Conservation (phyloP, 495 filamentous ascomycete genomes). For the Friedmanniomyces endolithicus region DNA sequence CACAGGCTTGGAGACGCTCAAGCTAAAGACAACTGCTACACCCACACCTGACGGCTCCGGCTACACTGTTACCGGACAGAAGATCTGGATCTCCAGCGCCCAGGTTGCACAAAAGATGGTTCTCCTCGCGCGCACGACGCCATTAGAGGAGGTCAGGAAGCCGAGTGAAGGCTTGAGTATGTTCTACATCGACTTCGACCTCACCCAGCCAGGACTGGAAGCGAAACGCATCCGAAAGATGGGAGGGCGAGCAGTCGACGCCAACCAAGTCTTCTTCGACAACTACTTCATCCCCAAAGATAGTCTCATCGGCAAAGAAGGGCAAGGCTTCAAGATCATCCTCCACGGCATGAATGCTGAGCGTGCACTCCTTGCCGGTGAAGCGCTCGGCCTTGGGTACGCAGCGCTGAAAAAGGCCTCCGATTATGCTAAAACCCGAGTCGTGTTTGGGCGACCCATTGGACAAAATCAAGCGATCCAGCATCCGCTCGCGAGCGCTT, state of each 20-base stretch:
- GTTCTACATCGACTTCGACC: slow-evolving; percentile 65
- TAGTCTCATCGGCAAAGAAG: slow-evolving; percentile 54
- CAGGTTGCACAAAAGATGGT: slow-evolving; percentile 70
- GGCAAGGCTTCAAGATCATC: slow-evolving; percentile 62
- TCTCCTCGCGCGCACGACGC: slow-evolving; percentile 60
- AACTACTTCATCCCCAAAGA: slow-evolving; percentile 50
- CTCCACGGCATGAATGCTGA: slow-evolving; percentile 80
- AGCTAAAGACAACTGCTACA: slow-evolving; percentile 49
- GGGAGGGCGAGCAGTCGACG: slow-evolving; percentile 67
- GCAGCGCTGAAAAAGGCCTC: slow-evolving; percentile 52
- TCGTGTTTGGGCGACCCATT: slow-evolving; percentile 59
- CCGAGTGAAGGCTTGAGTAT: slow-evolving; percentile 57
- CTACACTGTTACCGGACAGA: slow-evolving; percentile 59
- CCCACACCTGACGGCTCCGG: slow-evolving; percentile 30
- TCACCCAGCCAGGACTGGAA: slow-evolving; percentile 42
- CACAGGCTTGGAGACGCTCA: slow-evolving; percentile 61
- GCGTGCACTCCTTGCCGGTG: slow-evolving; percentile 61
- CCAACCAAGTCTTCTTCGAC: slow-evolving; percentile 76
- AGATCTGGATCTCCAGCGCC: slow-evolving; percentile 71
- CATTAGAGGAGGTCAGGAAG: slow-evolving; percentile 51
- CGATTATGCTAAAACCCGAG: slow-evolving; percentile 53
- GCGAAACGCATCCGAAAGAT: slow-evolving; percentile 67
- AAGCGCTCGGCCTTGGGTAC: slow-evolving; percentile 67
- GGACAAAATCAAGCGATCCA: slow-evolving; percentile 65
- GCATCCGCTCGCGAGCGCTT: slow-evolving; percentile 61